These are phyloP conservation scores for Tuber melanosporum DNA, from an alignment of 495 filamentous ascomycete species.

Conservation along the genomic window DNA sequence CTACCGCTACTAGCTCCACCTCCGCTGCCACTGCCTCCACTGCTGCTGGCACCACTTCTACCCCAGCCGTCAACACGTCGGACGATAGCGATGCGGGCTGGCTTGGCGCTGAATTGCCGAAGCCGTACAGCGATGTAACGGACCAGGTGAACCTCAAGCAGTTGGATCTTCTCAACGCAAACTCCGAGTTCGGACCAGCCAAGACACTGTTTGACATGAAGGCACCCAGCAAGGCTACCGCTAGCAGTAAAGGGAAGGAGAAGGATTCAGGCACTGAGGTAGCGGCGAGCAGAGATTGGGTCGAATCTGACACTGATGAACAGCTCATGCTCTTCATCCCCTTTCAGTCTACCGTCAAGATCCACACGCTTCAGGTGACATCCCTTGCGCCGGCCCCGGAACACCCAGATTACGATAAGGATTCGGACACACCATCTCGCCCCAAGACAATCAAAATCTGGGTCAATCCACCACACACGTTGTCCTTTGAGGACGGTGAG, in stretches of 20 bases:
- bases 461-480: constrained; percentile 74
- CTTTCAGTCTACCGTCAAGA: constrained; percentile 80
- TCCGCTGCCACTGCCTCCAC: constrained; percentile 43
- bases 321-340: constrained; percentile 92
- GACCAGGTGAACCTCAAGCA: constrained; percentile 70
- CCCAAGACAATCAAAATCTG: constrained; percentile 81
- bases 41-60: constrained; percentile 4
- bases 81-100: constrained; percentile 52
- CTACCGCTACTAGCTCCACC: constrained; percentile 45
- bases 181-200: constrained; percentile 60
- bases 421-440: constrained; percentile 71
- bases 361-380: constrained; percentile 85
- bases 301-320: constrained; percentile 99
- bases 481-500: constrained; percentile 93
- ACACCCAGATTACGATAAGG: constrained; percentile 51
- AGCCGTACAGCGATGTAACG: constrained; percentile 77
- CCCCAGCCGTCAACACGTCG: background rate
- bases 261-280: constrained; percentile 36
- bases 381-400: constrained; percentile 57
- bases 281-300: constrained; percentile 63
- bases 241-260: constrained; percentile 54
- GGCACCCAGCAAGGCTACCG: constrained; percentile 52
- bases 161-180: constrained; percentile 79
- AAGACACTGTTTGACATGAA: constrained; percentile 63
- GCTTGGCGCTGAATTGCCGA: constrained; percentile 61